Evolutionary conservation across 768 basidiomycete genomes (phyloP).

Genomic region (Lentinus brumalis): DNA sequence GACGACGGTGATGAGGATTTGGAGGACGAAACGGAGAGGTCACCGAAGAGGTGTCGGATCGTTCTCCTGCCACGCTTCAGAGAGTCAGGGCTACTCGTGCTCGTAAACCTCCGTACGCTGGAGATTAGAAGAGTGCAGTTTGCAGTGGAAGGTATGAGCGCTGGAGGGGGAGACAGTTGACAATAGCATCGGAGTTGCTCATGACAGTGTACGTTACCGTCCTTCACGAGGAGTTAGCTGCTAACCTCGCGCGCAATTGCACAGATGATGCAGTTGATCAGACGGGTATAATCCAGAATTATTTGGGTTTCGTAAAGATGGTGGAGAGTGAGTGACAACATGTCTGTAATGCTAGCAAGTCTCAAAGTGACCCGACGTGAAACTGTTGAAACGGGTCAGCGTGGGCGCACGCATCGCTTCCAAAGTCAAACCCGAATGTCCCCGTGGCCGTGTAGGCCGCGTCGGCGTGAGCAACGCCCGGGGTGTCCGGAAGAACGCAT

Average conservation of each 20-base stretch:
- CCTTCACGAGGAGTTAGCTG: neutral
- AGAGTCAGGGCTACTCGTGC: slow-evolving; percentile 73
- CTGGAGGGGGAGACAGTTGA: slow-evolving; percentile 21
- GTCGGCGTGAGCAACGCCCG: no score
- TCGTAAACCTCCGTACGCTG: slow-evolving; percentile 79
- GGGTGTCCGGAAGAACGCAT: neutral
- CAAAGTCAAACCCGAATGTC: no score
- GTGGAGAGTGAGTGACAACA: no score
- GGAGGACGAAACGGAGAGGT: slow-evolving; percentile 27
- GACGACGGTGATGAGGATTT: slow-evolving; percentile 37
- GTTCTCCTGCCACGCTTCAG: slow-evolving; percentile 83
- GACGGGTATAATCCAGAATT: no score
- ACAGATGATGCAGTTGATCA: no score
- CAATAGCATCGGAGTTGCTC: neutral
- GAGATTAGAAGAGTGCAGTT: slow-evolving; percentile 67
- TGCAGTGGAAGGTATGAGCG: slow-evolving; percentile 42
- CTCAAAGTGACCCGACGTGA: no score
- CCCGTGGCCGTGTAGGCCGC: no score
- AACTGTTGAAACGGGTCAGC: no score
- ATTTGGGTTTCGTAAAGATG: no score
- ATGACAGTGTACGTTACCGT: neutral
- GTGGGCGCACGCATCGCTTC: no score
- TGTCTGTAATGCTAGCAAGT: no score
- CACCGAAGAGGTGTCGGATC: slow-evolving; percentile 57
- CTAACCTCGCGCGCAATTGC: no score